Percentiles rank a stretch among this genome's conserved stretches.
These are phyloP conservation scores for Crithidia sp. DNA, from an alignment of 208 protist species.

Conservation along the genomic window DNA sequence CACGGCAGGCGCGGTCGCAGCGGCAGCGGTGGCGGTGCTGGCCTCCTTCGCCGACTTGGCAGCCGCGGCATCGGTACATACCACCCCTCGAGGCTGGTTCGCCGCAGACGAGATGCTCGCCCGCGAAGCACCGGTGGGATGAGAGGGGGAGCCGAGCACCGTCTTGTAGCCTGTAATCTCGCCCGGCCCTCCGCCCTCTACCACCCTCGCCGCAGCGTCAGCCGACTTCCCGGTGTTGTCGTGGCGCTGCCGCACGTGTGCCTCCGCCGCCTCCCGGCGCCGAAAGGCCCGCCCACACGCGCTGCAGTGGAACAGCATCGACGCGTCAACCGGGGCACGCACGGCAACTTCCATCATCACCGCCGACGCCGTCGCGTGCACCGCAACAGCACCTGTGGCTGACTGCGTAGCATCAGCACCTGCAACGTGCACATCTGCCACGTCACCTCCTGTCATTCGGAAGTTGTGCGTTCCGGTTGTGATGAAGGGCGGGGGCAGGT, in stretches of 20 bases:
- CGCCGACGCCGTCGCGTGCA: not conserved
- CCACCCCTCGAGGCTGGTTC: no score
- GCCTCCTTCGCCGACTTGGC: no score
- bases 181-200: conserved; percentile 49
- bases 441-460: not conserved
- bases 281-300: conserved; percentile 65
- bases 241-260: conserved; percentile 63
- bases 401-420: not conserved
- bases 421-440: not conserved
- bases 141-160: not conserved
- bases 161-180: conserved; percentile 53
- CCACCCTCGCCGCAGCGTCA: conserved; percentile 31
- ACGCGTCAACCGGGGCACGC: conserved; percentile 39
- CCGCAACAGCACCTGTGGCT: not conserved
- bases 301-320: conserved; percentile 66
- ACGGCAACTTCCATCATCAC: conserved; percentile 18
- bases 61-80: no score
- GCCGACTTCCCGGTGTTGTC: not conserved
- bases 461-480: conserved; percentile 56
- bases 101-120: no score
- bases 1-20: not conserved
- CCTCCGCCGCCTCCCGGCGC: conserved; percentile 33
- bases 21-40: not conserved
- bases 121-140: no score
- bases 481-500: conserved; percentile 52